Base-by-base conservation (phyloP, 257 asterid genomes). In the Solanum rostratum region DNA sequence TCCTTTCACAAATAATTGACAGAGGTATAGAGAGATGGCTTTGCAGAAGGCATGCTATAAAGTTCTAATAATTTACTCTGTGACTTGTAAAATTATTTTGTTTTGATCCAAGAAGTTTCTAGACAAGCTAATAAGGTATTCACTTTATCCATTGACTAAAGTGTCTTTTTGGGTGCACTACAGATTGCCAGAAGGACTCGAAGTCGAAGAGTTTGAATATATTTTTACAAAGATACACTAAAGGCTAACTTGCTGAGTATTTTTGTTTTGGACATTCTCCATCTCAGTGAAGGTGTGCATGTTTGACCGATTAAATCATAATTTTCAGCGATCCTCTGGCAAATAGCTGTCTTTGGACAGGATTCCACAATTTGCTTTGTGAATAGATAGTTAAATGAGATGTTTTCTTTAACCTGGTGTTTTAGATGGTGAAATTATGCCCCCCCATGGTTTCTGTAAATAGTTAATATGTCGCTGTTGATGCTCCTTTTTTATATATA, bases 101-200 rank as follows among this genome's bases (percentile, higher is more conserved):
- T 49, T n/a, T 78, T 78, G 29, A 50, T 10, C 63, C 50, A 27
- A 45, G 18, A 16, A 50, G 82, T 16, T 27, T 50, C 1, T 78
- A 9, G 63, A 27, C 27, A 76, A 50, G 43, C 5, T 50, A 50
- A 50, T 50, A 33, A 4, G 13, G 49, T 49, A n/a, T 59, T 13
- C 16, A 0, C 13, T 53, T 37, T 5, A 52, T 29, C 33, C 37
- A 29, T 10, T 39, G 3, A 53, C 37, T 63, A n/a, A 37, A 50
- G 53, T 39, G 10, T 39, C 2, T 29, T 24, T 24, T 46, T 60
- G 68, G 80, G 24, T 71, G 12, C 62, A 79, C 79, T 85, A 24
- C 93, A 91, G 96, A 70, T 84, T 83, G 87, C 86, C 20, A 85
- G 90, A 30, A 89, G 92, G 90, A 88, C 87, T 68, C 89, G 88